Evolutionary conservation across 2,329 filamentous ascomycete genomes (phyloP), one percentile per base, ranked within the genome.

Genomic region (Monilinia vaccinii-corymbosi): DNA sequence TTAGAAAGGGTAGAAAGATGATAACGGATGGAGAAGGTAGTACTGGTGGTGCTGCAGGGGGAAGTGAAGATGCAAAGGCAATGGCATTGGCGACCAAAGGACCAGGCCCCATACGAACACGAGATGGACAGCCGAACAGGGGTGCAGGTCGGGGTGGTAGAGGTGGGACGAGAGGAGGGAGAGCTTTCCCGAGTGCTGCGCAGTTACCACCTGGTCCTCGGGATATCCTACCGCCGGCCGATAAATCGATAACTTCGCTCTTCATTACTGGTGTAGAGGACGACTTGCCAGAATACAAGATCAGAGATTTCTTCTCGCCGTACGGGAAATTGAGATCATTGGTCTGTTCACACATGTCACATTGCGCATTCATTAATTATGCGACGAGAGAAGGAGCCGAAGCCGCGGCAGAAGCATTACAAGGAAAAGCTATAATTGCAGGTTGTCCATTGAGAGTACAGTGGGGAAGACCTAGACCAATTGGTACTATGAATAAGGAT

Each of bases 301-400:
- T 99, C 31, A 88, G 94, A 51, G 87, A 91, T 2, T 94, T 95
- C 74, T 99, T 99, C 77, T 85, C 90, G 62, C 82, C 83, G 21
- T 91, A 92, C 69, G 94, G 94, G 64, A 90, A 93, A 70, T 86
- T 99, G 62, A 89, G 94, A 69, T 97, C 91, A 31, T 77, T 99
- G 18, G 87, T 99, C 42, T 97, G 94, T 74, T 97, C 92, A 8
- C 94, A 99, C 76, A 91, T 96, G 77, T 93, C 93, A 18, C 94
- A 97, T 71, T 97, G 92, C 73, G 94, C 94, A 1, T 99, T 97
- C 71, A 80, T 99, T 75, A 99, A 99, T 75, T 99, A 91, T 72
- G 85, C 91, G 67, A 89, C 87, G 3, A 83, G 94, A 60, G 85
- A 90, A 63, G 87, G 83, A 1, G 94, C 95, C 0, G 94, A 99